Percentiles rank a stretch among this genome's conserved stretches.
Evolutionary conservation across 306 rosid genomes (phyloP).

Genomic region (Boehmeria nivea): DNA sequence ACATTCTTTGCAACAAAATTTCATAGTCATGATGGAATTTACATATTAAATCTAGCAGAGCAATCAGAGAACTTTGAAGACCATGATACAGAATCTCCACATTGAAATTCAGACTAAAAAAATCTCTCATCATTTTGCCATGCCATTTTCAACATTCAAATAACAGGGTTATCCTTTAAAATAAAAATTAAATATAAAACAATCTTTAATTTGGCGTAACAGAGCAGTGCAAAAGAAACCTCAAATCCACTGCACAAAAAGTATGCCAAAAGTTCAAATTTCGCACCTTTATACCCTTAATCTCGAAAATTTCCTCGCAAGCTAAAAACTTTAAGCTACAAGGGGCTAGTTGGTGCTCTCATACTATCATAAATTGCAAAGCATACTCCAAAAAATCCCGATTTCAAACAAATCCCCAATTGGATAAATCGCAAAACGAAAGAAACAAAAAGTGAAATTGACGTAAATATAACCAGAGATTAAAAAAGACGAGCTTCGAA

Average conservation of each 20-base stretch:
- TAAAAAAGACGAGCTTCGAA: background rate
- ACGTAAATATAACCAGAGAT: background rate
- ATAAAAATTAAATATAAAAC: background rate
- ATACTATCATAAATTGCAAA: background rate
- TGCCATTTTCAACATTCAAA: conserved; percentile 4
- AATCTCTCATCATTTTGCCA: conserved; percentile 26
- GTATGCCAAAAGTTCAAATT: conserved; percentile 28
- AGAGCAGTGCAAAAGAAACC: conserved; percentile 8
- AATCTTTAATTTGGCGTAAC: conserved; percentile 13
- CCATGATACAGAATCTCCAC: conserved; percentile 14
- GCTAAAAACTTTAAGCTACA: conserved; percentile 24
- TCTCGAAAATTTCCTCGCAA: conserved; percentile 43
- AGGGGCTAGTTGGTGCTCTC: conserved; percentile 48
- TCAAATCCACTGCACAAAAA: conserved; percentile 5
- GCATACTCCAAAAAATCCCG: background rate
- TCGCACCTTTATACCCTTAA: conserved; percentile 33
- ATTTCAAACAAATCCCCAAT: background rate
- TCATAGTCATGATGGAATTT: too few species aligned
- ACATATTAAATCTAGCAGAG: background rate
- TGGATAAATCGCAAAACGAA: background rate
- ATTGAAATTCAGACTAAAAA: conserved; percentile 15
- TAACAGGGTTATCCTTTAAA: too few species aligned
- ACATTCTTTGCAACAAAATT: too few species aligned
- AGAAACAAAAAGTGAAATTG: background rate
- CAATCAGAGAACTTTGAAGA: conserved; percentile 37